A percentile compares a stretch with the other conserved stretches of the same genome.
Evolutionary conservation across 2,329 filamentous ascomycete species (phyloP).

Genomic region (Cryphonectria japonica): DNA sequence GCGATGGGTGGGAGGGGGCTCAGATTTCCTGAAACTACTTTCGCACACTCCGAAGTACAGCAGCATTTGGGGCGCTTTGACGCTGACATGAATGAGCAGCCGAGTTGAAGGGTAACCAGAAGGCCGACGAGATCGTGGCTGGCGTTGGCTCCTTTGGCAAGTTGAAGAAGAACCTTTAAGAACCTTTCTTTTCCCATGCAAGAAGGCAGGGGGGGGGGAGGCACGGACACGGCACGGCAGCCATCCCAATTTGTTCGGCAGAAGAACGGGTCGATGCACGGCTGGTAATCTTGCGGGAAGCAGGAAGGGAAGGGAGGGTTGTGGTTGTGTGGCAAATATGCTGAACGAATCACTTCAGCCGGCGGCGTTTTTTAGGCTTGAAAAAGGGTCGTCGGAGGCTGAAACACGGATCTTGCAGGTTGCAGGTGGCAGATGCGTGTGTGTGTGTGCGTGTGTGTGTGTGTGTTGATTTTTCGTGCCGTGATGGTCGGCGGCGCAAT

Average conservation of each 20-base stretch:
- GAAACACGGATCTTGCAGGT: conserved; percentile 4
- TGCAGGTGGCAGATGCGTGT: neutral
- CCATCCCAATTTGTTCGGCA: neutral
- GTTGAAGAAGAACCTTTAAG: conserved; percentile 38
- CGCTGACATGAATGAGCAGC: conserved; percentile 31
- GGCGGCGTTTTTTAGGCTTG: neutral
- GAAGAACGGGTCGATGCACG: neutral
- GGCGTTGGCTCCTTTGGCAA: conserved; percentile 37
- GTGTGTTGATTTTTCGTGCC: neutral
- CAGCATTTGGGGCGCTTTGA: neutral
- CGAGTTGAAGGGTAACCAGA: conserved; percentile 43
- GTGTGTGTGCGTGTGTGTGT: neutral
- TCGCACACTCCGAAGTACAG: neutral
- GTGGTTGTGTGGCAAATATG: neutral
- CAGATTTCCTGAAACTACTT: neutral
- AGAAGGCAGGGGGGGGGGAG: neutral
- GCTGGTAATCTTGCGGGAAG: neutral
- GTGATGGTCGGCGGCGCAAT: neutral
- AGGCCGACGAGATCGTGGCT: conserved; percentile 39
- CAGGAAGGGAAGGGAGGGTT: neutral
- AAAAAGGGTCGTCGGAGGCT: neutral
- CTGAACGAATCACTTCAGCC: conserved; percentile 7
- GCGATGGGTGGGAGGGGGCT: neutral
- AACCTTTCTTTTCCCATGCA: neutral
- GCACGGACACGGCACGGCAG: neutral